Base-by-base conservation (phyloP, 108 stramenopile species). In the Nannochloropsis salina region DNA sequence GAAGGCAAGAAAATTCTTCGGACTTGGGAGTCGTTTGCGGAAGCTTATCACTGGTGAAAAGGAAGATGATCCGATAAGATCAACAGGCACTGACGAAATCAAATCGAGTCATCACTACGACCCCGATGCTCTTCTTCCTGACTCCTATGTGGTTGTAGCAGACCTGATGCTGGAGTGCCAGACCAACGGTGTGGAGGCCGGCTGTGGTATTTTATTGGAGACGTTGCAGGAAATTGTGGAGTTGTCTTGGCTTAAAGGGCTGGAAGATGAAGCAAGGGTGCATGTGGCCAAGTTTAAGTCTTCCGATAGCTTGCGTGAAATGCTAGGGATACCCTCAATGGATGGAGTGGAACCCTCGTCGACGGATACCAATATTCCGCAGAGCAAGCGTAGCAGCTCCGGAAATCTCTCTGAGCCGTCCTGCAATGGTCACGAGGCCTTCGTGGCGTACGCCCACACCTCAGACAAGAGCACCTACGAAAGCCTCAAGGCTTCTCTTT, bases 291-390 rank as follows among this genome's bases (percentile, higher is more conserved):
- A 15, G 15, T 74, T 74, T n/a, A 74, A 74, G 61, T 74, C 61
- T n/a, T 74, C 61, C n/a, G 61, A 74, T n/a, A 74, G 61, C 8
- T 74, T 74, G 61, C 61, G 15, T 74, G 61, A 74, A n/a, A 74
- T n/a, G 20, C 8, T 74, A n/a, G 61, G 61, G 8, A 74, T 74
- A n/a, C 61, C n/a, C 3, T 74, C 61, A 6, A 6, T 74, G 20
- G n/a, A 74, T 74, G 61, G 61, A 3, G 31, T 31, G 31, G 31
- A 0, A 1, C 31, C 31, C 0, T 31, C 31, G 31, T 31, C 31
- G 31, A 31, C 31, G 31, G 31, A 31, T 31, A 74, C 20, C 4
- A 74, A 8, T 74, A 74, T 4, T n/a, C 15, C 20, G 15, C 15
- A n/a, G 20, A 8, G 61, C n/a, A 74, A 15, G 10, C 10, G 61